Percentiles rank a stretch among this genome's conserved stretches.
phyloP scores from a whole-genome alignment of 768 basidiomycete genomes.

The Leccinum fibrillosum region DNA sequence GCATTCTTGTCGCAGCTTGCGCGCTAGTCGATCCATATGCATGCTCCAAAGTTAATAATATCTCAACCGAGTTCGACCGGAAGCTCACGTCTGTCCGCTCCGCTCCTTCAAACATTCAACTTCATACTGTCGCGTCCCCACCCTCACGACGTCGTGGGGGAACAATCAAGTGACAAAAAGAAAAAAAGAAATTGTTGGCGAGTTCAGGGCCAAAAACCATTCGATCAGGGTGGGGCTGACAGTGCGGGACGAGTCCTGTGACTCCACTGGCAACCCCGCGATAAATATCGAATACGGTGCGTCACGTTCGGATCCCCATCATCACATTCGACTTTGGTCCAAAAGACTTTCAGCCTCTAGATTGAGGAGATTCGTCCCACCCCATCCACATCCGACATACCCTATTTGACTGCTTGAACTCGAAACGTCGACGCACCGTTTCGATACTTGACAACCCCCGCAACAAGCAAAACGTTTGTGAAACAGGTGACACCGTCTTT shows the following conservation, averaged over 20 bases:
- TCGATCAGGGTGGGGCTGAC: slow-evolving; percentile 27
- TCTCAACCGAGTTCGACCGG: not conserved
- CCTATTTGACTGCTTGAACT: not conserved
- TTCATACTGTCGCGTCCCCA: not conserved
- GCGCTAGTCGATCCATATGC: not conserved
- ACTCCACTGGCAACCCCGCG: not conserved
- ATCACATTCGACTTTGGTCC: not conserved
- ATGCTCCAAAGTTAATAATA: not conserved
- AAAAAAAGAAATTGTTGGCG: not conserved
- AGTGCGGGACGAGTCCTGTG: not conserved
- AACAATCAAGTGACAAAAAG: not conserved
- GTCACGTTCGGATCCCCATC: not conserved
- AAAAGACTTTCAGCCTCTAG: not conserved
- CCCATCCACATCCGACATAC: not conserved
- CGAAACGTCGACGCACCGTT: not conserved
- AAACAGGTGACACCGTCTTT: slow-evolving; percentile 1
- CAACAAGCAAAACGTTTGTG: not conserved
- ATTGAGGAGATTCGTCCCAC: not conserved
- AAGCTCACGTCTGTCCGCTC: not conserved
- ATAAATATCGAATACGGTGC: not conserved
- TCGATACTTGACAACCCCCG: not conserved
- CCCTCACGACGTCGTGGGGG: not conserved
- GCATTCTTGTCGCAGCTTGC: not conserved
- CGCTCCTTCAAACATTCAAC: not conserved
- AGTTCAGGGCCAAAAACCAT: not conserved